These are phyloP conservation scores for Naganishia vaughanmartiniae DNA, from an alignment of 768 basidiomycete species.

Conservation along the genomic window DNA sequence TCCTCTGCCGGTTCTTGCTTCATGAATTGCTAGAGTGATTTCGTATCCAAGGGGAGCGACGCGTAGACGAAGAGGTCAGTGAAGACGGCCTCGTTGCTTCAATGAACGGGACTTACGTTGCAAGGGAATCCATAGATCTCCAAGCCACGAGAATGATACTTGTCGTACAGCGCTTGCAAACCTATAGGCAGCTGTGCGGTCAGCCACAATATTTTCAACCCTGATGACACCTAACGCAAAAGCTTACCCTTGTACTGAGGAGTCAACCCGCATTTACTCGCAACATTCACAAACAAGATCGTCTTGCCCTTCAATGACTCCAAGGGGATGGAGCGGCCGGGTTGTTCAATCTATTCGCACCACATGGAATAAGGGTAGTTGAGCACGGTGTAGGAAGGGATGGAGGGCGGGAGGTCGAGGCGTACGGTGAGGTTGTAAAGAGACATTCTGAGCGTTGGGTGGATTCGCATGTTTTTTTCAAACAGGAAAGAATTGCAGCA, in stretches of 20 bases:
- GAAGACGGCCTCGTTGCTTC: too few species aligned
- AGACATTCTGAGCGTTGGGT: slow-evolving; percentile 8
- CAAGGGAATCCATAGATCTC: slow-evolving; percentile 51
- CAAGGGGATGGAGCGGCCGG: slow-evolving; percentile 40
- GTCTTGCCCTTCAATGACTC: slow-evolving; percentile 46
- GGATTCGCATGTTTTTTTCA: not conserved
- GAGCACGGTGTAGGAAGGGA: not conserved
- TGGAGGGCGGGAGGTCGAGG: not conserved
- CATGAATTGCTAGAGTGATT: slow-evolving; percentile 46
- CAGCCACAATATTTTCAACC: too few species aligned
- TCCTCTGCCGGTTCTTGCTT: slow-evolving; percentile 52
- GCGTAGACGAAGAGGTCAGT: not conserved
- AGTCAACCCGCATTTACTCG: slow-evolving; percentile 50
- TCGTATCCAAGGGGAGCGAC: too few species aligned
- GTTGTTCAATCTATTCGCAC: slow-evolving; percentile 42
- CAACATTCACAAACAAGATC: slow-evolving; percentile 51
- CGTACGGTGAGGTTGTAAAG: slow-evolving; percentile 13
- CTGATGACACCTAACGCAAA: too few species aligned
- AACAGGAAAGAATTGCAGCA: too few species aligned
- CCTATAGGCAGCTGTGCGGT: slow-evolving; percentile 22
- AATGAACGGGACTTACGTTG: slow-evolving; percentile 34
- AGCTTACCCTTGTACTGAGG: slow-evolving; percentile 47
- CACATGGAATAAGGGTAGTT: not conserved
- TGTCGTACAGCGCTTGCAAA: slow-evolving; percentile 49
- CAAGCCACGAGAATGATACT: slow-evolving; percentile 47